Evolutionary conservation across 306 rosid genomes (phyloP), one percentile per base, ranked within the genome.

Genomic region (Abrus pulchellus): DNA sequence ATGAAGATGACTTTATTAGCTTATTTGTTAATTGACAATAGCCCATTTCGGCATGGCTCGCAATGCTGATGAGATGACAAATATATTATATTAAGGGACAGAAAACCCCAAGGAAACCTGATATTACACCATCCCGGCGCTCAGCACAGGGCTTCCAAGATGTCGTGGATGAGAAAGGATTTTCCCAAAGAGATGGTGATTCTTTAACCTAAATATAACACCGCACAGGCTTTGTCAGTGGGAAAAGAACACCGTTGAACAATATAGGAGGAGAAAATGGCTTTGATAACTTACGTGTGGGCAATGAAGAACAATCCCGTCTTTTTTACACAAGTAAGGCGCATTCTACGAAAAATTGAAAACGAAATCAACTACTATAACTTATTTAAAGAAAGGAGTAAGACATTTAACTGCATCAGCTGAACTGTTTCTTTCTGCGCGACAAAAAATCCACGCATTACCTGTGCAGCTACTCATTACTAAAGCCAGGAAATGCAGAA

Each of bases 61-160:
- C 28, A 74, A 69, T 29, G 76, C 64, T 12, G 11, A 40, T 49
- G 55, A 52, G 33, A 75, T 28, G 47, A 49, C 43, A 47, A 68
- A 45, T 9, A 27, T 10, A 85, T 5, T 14, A 68, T 29, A 72
- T 49, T 43, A 57, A 78, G 68, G 29, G 27, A 6, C 2, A 9
- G 54, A 10, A 78, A 41, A 27, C 43, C 53, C 36, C 9, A 44
- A 78, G 56, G 70, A 62, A 59, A 96, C 99, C 99, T 87, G 92
- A 81, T 77, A 96, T 68, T 36, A 87, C 97, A 81, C 93, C 94
- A 74, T 89, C 85, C n/a, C 88, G 85, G 9, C 95, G 98, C 89
- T 96, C 99, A 1, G 98, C 99, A 74, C 99, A 96, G 20, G 99
- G 93, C 88, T 88, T 96, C 99, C 99, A 96, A 61, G 98, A 96